These are phyloP conservation scores for Collybia sp. DNA, from an alignment of 768 basidiomycete species.

Conservation along the genomic window DNA sequence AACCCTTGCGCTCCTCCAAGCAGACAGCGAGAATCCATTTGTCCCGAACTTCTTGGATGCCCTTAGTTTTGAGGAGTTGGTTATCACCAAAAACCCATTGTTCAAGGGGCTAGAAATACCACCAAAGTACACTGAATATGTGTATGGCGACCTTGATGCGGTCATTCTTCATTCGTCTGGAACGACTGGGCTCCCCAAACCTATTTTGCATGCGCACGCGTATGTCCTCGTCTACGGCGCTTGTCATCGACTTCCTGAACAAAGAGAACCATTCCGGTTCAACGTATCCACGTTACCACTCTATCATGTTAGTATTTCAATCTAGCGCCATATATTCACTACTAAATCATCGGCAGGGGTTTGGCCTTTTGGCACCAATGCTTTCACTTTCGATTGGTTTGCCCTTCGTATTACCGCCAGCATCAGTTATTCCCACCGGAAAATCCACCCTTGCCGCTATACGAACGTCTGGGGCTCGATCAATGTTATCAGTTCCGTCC, in stretches of 20 bases:
- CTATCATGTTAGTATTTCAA: conserved; percentile 26
- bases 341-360: conserved; percentile 19
- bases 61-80: conserved; percentile 22
- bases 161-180: conserved; percentile 47
- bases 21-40: conserved; percentile 5
- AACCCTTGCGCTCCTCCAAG: conserved; percentile 12
- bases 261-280: conserved; percentile 20
- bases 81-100: conserved; percentile 12
- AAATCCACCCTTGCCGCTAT: conserved; percentile 18
- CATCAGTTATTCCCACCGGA: conserved; percentile 30
- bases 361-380: conserved; percentile 29
- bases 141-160: conserved; percentile 27
- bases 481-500: conserved; percentile 32
- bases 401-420: conserved; percentile 30
- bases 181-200: conserved; percentile 47
- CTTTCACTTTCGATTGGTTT: conserved; percentile 32
- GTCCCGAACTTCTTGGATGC: conserved; percentile 19
- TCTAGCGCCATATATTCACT: background rate
- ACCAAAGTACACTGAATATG: conserved; percentile 15
- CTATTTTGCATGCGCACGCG: conserved; percentile 30
- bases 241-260: conserved; percentile 28
- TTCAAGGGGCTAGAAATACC: conserved; percentile 15
- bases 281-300: conserved; percentile 33
- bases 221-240: conserved; percentile 28
- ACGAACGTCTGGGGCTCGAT: conserved; percentile 22